phyloP scores from a whole-genome alignment of 352 stramenopile species.

The Phytophthora pluvialis region DNA sequence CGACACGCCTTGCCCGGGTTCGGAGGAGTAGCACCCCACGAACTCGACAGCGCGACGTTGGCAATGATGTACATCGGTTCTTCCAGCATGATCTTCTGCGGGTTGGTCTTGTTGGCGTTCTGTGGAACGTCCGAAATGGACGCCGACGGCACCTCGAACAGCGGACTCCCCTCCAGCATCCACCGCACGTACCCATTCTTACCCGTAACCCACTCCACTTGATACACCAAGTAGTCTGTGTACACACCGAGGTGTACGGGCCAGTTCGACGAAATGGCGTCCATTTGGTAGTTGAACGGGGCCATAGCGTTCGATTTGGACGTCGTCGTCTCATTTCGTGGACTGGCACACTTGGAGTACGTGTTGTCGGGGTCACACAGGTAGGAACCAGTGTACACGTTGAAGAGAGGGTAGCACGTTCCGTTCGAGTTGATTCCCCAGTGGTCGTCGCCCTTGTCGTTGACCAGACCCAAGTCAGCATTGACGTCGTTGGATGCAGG shows the following conservation, averaged over 20 bases:
- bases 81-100: slow-evolving; percentile 85
- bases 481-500: slow-evolving; percentile 53
- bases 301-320: slow-evolving; percentile 51
- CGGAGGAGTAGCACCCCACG: slow-evolving; percentile 43
- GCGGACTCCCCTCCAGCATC: slow-evolving; percentile 74
- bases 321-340: slow-evolving; percentile 41
- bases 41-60: slow-evolving; percentile 93
- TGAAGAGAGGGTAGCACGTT: slow-evolving; percentile 51
- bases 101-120: slow-evolving; percentile 43
- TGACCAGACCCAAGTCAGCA: slow-evolving; percentile 41
- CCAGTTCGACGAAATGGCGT: slow-evolving; percentile 69
- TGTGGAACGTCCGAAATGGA: slow-evolving; percentile 48
- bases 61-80: slow-evolving; percentile 94
- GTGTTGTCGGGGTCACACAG: slow-evolving; percentile 52
- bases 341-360: slow-evolving; percentile 39
- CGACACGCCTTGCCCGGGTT: slow-evolving; percentile 30
- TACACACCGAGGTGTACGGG: slow-evolving; percentile 71
- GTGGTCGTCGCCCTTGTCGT: slow-evolving; percentile 37
- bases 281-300: slow-evolving; percentile 39
- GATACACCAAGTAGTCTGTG: slow-evolving; percentile 56
- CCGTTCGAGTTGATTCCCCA: slow-evolving; percentile 58
- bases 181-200: slow-evolving; percentile 49
- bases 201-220: slow-evolving; percentile 42
- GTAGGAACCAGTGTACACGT: slow-evolving; percentile 49
- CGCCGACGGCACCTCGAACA: slow-evolving; percentile 80